Conservation (phyloP, 2,329 filamentous ascomycete species). For the Aspergillus uvarum region DNA sequence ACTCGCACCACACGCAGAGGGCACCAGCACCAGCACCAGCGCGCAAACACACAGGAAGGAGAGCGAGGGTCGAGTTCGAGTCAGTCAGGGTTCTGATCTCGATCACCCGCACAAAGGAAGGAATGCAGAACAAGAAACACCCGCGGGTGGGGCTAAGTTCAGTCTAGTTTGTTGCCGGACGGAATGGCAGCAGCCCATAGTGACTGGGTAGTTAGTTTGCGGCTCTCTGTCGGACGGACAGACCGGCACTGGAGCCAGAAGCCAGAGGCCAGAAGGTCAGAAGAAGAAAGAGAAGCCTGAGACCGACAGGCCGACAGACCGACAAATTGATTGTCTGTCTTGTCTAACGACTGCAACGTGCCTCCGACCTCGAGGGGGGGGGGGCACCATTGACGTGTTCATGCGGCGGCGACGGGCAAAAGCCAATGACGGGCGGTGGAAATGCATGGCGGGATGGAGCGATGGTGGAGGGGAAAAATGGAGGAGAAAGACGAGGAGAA, state of each 20-base stretch:
- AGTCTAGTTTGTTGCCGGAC: conserved; percentile 10
- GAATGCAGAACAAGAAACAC: conserved; percentile 13
- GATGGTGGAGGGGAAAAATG: conserved; percentile 8
- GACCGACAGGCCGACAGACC: not conserved
- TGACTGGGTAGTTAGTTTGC: conserved; percentile 7
- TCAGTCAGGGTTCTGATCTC: not conserved
- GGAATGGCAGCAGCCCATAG: conserved; percentile 3
- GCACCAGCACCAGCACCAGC: not conserved
- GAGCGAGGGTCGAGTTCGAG: not conserved
- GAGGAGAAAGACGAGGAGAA: conserved; percentile 4
- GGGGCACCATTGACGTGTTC: conserved; percentile 30
- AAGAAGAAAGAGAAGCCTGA: not conserved
- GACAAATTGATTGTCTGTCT: not conserved
- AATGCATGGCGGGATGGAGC: conserved; percentile 15
- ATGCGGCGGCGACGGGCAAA: conserved; percentile 18
- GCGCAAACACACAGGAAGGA: conserved; percentile 1
- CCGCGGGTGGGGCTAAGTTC: conserved; percentile 19
- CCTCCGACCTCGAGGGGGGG: not conserved
- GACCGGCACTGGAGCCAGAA: conserved; percentile 13
- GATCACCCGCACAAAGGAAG: conserved; percentile 6
- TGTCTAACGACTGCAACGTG: conserved; percentile 6
- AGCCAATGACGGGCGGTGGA: conserved; percentile 24
- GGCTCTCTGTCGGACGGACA: conserved; percentile 18
- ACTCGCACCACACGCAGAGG: not conserved
- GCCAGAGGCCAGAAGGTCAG: not conserved